Evolutionary conservation across 2,329 filamentous ascomycete genomes (phyloP), one percentile per base, ranked within the genome.

Genomic region (Verticillium nubilum): DNA sequence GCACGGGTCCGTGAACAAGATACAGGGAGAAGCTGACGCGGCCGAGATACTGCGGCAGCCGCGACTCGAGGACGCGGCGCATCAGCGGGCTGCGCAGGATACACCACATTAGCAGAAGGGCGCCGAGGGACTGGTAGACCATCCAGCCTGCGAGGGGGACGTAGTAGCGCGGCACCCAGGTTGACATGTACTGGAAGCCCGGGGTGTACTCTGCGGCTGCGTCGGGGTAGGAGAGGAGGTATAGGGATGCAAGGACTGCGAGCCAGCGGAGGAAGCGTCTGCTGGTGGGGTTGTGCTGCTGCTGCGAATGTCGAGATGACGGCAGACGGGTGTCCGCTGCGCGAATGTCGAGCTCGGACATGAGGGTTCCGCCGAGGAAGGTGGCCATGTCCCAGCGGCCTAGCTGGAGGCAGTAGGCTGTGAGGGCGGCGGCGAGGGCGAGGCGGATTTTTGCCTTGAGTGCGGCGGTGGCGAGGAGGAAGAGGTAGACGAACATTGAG

Each of bases 21-120:
- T 77, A 77, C n/a, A 77, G 64, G 1, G 73, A 74, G 66, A 76
- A 77, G 61, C 73, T 76, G 60, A 77, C 67, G 54, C 67, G 69
- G 13, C 75, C 75, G 0, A 77, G 67, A 54, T 77, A 75, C 60
- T 76, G 75, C 12, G 73, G 65, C 5, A 68, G 31, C 0, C 60
- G 63, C 5, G 65, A 64, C 56, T 76, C 74, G 2, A 76, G 65
- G 6, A 72, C 1, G 2, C 59, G 50, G 31, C 67, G 60, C 7
- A 75, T 66, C 1, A 64, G 52, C 0, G 68, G 67, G 31, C 69
- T 75, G 35, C 70, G 72, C 7, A 76, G 58, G 23, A 75, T 65
- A 35, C 73, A 74, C 0, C 68, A 70, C 9, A 76, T 61, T 0
- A 76, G 67, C 2, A 76, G 60, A 1, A 76, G 63, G 0, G 74